These are phyloP conservation scores for Cystobasidium ongulense DNA, from an alignment of 768 basidiomycete genomes.

Conservation along the genomic window DNA sequence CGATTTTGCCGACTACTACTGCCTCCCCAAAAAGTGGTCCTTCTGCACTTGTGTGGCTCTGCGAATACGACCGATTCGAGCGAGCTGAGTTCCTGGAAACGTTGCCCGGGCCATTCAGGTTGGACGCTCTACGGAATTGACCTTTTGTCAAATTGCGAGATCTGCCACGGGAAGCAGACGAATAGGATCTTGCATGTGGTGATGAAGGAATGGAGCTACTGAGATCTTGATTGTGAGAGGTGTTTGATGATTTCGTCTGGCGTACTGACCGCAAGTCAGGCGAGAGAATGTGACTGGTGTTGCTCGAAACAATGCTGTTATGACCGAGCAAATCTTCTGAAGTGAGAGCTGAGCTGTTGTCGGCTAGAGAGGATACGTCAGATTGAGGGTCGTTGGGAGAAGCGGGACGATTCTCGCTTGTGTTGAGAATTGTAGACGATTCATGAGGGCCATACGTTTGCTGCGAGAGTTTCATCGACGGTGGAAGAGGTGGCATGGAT, in stretches of 20 bases:
- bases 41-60: slow-evolving; percentile 1
- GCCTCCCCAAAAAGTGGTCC: slow-evolving; percentile 32
- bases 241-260: not conserved
- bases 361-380: slow-evolving; percentile 2
- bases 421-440: not conserved
- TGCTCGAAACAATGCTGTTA: not conserved
- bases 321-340: not conserved
- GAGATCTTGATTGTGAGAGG: not conserved
- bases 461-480: not conserved
- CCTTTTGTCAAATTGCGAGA: not conserved
- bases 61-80: not conserved
- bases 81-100: slow-evolving; percentile 5
- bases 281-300: not conserved
- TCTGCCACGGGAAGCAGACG: not conserved
- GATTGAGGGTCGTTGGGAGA: not conserved
- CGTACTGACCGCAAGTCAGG: not conserved
- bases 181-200: not conserved
- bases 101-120: not conserved
- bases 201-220: not conserved
- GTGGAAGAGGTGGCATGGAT: not conserved
- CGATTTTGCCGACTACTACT: slow-evolving; percentile 76
- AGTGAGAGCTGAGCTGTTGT: slow-evolving; percentile 1
- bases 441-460: not conserved
- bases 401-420: not conserved
- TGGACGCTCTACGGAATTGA: not conserved